These are phyloP conservation scores for Orbilia ellipsospora DNA, from an alignment of 2,329 filamentous ascomycete species.

Conservation along the genomic window DNA sequence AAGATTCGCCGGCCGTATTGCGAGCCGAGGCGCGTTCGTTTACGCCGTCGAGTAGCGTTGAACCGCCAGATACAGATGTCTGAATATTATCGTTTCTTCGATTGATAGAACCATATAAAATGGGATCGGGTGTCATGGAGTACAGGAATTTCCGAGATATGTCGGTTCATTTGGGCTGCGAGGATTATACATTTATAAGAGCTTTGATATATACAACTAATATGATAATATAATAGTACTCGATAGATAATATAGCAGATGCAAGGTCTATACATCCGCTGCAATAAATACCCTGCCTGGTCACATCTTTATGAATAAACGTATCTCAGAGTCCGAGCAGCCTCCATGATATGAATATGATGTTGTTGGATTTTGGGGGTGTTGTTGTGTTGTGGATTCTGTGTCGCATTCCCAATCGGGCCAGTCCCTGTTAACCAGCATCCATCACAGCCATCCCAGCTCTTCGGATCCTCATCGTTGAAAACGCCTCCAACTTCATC, in stretches of 20 bases:
- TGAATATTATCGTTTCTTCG: too few species aligned
- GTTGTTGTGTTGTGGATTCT: background rate
- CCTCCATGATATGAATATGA: too few species aligned
- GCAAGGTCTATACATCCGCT: too few species aligned
- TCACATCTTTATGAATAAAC: too few species aligned
- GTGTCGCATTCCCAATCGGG: constrained; percentile 14
- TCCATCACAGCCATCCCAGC: background rate
- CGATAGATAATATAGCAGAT: background rate
- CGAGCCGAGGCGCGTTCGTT: constrained; percentile 39
- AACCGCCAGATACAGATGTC: too few species aligned
- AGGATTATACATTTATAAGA: background rate
- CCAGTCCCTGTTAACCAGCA: constrained; percentile 1
- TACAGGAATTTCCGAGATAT: background rate
- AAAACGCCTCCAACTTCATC: background rate
- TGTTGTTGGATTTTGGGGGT: too few species aligned
- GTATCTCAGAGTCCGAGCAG: too few species aligned
- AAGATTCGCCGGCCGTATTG: background rate
- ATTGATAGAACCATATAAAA: too few species aligned
- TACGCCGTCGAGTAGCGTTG: constrained; percentile 13
- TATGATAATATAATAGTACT: constrained; percentile 3
- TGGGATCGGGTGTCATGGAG: too few species aligned
- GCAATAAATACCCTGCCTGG: too few species aligned
- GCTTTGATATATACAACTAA: background rate
- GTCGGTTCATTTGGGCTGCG: background rate
- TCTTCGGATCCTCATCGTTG: too few species aligned